Conservation (phyloP, 2,329 filamentous ascomycete genomes). For the Ophiosphaerella narmari region DNA sequence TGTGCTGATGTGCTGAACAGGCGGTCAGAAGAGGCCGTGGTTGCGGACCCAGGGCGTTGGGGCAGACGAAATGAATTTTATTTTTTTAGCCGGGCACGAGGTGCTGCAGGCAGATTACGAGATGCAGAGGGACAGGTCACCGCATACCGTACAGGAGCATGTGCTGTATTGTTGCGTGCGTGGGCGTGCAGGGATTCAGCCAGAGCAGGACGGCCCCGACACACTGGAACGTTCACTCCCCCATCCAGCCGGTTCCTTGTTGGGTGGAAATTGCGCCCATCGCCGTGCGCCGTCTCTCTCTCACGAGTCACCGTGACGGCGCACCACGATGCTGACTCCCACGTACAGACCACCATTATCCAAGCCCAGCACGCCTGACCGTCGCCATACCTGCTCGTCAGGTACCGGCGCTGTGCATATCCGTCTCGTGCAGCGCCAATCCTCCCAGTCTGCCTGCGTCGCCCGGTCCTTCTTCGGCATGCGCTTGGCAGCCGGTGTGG, state of each 20-base stretch:
- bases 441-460: neutral
- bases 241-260: neutral
- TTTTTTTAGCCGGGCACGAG: neutral
- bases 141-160: neutral
- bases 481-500: no score
- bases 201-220: neutral
- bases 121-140: neutral
- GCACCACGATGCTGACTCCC: no score
- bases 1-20: conserved; percentile 1
- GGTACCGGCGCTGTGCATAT: no score
- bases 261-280: neutral
- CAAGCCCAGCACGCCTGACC: no score
- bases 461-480: conserved; percentile 12
- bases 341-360: no score
- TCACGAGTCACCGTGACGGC: no score
- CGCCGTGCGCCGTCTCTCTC: no score
- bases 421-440: no score
- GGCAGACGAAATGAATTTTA: conserved; percentile 6
- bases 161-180: conserved; percentile 4
- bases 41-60: conserved; percentile 12
- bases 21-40: conserved; percentile 6
- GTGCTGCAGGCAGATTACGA: conserved; percentile 1
- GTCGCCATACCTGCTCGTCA: no score
- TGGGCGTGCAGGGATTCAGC: conserved; percentile 4
- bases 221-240: neutral